Base-by-base conservation (phyloP, 768 basidiomycete species). In the Lepiota subincarnata region DNA sequence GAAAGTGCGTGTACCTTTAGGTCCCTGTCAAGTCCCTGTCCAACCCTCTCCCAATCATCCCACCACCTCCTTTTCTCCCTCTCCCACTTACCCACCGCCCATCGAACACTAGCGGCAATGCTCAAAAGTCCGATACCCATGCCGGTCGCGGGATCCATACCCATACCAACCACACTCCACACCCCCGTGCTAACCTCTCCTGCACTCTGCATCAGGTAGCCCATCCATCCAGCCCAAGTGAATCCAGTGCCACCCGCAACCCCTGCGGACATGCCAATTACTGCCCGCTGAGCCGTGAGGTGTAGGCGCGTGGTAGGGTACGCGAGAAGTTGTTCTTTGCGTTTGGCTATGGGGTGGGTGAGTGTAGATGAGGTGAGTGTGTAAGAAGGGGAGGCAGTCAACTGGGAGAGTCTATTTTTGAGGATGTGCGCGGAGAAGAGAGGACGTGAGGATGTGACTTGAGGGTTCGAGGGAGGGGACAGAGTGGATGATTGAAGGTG, bases 41-140 rank as follows among this genome's bases (percentile, higher is more conserved):
- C 78, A 2, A 88, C 72, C 45, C 88, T 73, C 16, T 61, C 62
- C 74, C 82, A 86, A 63, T 89, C 87, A 49, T 78, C 74, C 79
- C 79, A 78, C 87, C 87, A 92, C 55, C 69, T 71, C 52, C 67
- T 70, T 64, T 86, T 85, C 2, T 82, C 81, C 58, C 73, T 79
- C 53, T 89, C 86, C 86, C 87, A 91, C 55, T 72, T 73, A 11
- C 80, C 78, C 4, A 86, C 72, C 1, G 77, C 79, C 83, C 84
- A 87, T 38, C 86, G 71, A 38, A 87, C 55, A 42, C 81, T 77
- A 2, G 67, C 59, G 5, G 77, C 63, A 0, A 76, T 72, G 16
- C 75, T 68, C 10, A 92, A 63, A 50, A 77, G 71, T 11, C 85
- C 86, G 0, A 80, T 65, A 2, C 84, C 86, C 22, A 83, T 62